These are phyloP conservation scores for Kluyveromyces sp. DNA, from an alignment of 1,139 yeast genomes.

Conservation along the genomic window DNA sequence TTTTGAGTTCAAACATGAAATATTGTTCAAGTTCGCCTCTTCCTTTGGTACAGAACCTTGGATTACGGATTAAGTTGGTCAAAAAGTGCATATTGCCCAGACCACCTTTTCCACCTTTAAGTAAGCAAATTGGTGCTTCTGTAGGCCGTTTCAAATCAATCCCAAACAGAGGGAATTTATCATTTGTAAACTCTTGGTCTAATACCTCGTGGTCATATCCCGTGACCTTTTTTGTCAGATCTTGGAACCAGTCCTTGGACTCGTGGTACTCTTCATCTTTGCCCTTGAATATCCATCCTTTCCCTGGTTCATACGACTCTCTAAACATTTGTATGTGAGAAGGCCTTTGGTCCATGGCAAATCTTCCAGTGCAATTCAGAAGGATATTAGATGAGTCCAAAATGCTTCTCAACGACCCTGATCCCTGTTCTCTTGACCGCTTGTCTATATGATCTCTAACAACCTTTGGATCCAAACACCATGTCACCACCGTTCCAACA, in stretches of 20 bases:
- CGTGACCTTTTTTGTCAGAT: slow-evolving; percentile 54
- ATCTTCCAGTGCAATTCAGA: slow-evolving; percentile 23
- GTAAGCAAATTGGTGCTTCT: slow-evolving; percentile 55
- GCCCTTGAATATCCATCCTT: slow-evolving; percentile 84
- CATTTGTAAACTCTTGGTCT: slow-evolving; percentile 53
- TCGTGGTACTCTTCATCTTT: slow-evolving; percentile 63
- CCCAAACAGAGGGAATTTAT: slow-evolving; percentile 72
- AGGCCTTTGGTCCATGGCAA: slow-evolving; percentile 30
- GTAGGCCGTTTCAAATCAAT: slow-evolving; percentile 65
- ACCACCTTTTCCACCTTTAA: slow-evolving; percentile 89
- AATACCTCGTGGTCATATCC: slow-evolving; percentile 57
- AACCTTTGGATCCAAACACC: slow-evolving; percentile 73
- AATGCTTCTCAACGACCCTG: slow-evolving; percentile 16
- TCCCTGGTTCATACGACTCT: slow-evolving; percentile 51
- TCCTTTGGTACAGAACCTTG: slow-evolving; percentile 79
- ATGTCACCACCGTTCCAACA: slow-evolving; percentile 76
- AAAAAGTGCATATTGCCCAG: slow-evolving; percentile 93
- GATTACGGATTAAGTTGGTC: slow-evolving; percentile 77
- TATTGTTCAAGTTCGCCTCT: slow-evolving; percentile 58
- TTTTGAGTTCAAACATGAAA: slow-evolving; percentile 74
- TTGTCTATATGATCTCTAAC: slow-evolving; percentile 30
- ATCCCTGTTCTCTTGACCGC: slow-evolving; percentile 7
- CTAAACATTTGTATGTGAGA: slow-evolving; percentile 53
- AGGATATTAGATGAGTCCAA: slow-evolving; percentile 15
- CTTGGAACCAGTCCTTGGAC: slow-evolving; percentile 56